A percentile compares a stretch with the other conserved stretches of the same genome.
phyloP scores from a whole-genome alignment of 1,284 basidiomycete genomes.

The Thecaphora thlaspeos region DNA sequence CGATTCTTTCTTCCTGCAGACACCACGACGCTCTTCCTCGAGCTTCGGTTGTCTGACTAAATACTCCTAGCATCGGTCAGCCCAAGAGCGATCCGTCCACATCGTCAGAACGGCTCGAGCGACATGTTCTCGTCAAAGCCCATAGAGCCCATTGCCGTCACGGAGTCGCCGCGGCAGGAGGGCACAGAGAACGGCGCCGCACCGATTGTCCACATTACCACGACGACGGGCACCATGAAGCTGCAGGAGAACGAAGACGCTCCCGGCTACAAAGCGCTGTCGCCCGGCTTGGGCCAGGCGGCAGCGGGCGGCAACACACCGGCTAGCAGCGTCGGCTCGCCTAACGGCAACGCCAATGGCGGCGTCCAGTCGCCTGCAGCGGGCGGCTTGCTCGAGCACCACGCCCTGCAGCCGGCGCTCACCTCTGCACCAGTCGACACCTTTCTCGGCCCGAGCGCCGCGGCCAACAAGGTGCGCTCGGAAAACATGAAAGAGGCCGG shows the following conservation, averaged over 20 bases:
- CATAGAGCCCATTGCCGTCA: constrained; percentile 34
- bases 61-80: no score
- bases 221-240: constrained; percentile 28
- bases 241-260: constrained; percentile 31
- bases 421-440: constrained; percentile 25
- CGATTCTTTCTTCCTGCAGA: no score
- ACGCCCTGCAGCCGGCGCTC: constrained; percentile 1
- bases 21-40: no score
- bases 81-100: no score
- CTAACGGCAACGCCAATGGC: no score
- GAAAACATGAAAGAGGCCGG: constrained; percentile 31
- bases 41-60: no score
- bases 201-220: constrained; percentile 27
- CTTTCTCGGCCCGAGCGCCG: constrained; percentile 23
- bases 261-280: constrained; percentile 24
- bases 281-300: no score
- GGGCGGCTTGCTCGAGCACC: no score
- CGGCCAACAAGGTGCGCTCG: constrained; percentile 20
- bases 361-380: no score
- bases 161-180: constrained; percentile 17
- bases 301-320: no score
- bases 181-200: constrained; percentile 8
- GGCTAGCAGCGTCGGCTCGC: no score
- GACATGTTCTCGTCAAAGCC: constrained; percentile 44
- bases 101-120: no score